Base-by-base conservation (phyloP, 2,329 filamentous ascomycete species). In the Parascedosporium putredinis region DNA sequence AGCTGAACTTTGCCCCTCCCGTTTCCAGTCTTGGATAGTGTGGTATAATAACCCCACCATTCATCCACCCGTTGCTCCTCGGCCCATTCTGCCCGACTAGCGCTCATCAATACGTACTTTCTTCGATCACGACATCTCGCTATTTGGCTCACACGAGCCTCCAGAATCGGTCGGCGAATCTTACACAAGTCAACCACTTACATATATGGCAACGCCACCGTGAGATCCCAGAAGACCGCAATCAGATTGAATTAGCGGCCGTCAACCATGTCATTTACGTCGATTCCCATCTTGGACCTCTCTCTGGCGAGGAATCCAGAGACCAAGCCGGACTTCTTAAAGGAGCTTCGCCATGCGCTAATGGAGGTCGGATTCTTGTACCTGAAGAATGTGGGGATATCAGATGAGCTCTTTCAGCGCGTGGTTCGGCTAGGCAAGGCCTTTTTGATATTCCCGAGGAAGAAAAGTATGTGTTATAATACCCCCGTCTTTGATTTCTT, bases 341-440 rank as follows among this genome's bases (percentile, higher is more conserved):
- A 70, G 1, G 73, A 86, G 49, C 74, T 95, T 27, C 83, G 85
- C 14, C 72, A 85, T 64, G 86, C 87, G 0, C 69, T 95, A 27
- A 78, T 95, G 58, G 84, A 91, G 62, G 86, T 94, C n/a, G 88
- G 88, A 2, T 95, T 95, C 60, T 65, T 94, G 20, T 95, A 95
- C 60, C 76, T 95, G 53, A 84, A 83, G 60, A 89, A 94, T 60
- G 83, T 86, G 2, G 85, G 84, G 20, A 81, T 91, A 47, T 72
- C 83, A 4, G 75, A 83, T 14, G 69, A 76, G 34, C 67, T 91
- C 48, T 80, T 86, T 57, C 60, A 76, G 22, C 66, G 75, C 53
- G 86, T 91, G 23, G 80, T 88, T 49, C 59, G 67, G 2, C 75
- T 88, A 59, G 86, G 85, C 42, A 79, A 78, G 49, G 71, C 0